Conservation (phyloP, 169 alveolate genomes). For the Blepharisma undulans region DNA sequence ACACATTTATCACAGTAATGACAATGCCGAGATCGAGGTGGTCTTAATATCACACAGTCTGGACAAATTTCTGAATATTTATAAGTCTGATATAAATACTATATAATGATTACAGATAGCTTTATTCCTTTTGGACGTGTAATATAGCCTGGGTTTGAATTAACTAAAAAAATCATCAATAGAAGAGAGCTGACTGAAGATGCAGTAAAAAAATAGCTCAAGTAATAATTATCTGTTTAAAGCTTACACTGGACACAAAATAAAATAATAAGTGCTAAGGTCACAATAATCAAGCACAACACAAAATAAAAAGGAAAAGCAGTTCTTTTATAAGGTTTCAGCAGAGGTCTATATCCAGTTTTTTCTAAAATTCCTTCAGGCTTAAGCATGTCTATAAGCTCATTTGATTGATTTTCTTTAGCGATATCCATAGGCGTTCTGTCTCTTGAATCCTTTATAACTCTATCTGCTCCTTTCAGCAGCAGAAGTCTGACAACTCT, state of each 20-base stretch:
- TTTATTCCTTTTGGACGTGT: not conserved
- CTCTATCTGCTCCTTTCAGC: conserved; percentile 67
- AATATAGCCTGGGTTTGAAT: conserved; percentile 37
- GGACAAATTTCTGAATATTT: conserved; percentile 72
- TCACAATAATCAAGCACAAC: not conserved
- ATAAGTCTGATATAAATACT: conserved; percentile 40
- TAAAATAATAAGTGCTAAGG: not conserved
- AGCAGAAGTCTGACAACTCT: conserved; percentile 72
- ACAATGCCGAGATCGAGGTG: conserved; percentile 76
- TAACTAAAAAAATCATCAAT: not conserved
- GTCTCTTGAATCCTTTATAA: conserved; percentile 46
- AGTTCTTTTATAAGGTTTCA: not conserved
- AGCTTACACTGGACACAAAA: conserved; percentile 23
- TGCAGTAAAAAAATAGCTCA: not conserved
- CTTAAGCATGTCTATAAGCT: conserved; percentile 50
- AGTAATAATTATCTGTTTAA: not conserved
- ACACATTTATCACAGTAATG: conserved; percentile 76
- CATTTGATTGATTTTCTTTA: conserved; percentile 21
- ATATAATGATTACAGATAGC: conserved; percentile 4
- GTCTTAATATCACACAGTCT: conserved; percentile 63
- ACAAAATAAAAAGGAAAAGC: not conserved
- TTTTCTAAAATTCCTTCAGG: conserved; percentile 14
- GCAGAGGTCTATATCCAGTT: not conserved
- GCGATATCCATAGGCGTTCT: conserved; percentile 65
- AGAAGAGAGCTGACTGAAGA: not conserved